Percentiles rank a stretch among this genome's conserved stretches.
Evolutionary conservation across 257 asterid species (phyloP).

Genomic region (Ophiorrhiza pumila): DNA sequence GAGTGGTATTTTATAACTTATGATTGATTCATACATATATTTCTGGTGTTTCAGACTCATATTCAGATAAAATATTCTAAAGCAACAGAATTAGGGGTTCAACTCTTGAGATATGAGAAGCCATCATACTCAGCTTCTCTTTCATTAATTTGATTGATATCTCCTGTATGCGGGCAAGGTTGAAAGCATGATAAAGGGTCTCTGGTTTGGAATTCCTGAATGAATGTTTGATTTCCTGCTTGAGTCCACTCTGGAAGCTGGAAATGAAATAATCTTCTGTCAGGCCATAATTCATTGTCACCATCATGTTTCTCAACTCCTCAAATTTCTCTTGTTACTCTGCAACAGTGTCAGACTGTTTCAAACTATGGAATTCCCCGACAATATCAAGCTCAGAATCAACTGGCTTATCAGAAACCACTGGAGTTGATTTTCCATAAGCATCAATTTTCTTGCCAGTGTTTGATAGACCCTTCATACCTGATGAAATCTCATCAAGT

Average conservation of each 20-base stretch:
- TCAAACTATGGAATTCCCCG: not conserved
- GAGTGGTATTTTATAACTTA: not conserved
- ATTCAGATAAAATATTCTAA: slow-evolving; percentile 62
- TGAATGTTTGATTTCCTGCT: not conserved
- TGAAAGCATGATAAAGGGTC: slow-evolving; percentile 5
- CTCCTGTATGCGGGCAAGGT: not conserved
- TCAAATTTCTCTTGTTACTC: slow-evolving; percentile 9
- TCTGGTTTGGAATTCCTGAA: not conserved
- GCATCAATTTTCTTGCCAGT: not conserved
- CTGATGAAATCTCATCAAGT: not conserved
- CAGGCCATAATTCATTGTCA: not conserved
- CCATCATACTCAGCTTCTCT: not conserved
- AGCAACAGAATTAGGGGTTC: slow-evolving; percentile 46
- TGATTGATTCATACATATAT: too few species aligned
- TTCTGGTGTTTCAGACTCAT: slow-evolving; percentile 36
- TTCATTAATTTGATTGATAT: not conserved
- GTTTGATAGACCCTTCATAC: not conserved
- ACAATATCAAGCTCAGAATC: not conserved
- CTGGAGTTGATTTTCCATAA: not conserved
- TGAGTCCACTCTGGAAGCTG: slow-evolving; percentile 8
- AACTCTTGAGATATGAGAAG: slow-evolving; percentile 41
- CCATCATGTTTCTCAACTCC: not conserved
- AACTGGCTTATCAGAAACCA: not conserved
- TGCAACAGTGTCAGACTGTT: not conserved
- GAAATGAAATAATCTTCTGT: not conserved